Base-by-base conservation (phyloP, 306 rosid species). In the Cicer yamashitae region DNA sequence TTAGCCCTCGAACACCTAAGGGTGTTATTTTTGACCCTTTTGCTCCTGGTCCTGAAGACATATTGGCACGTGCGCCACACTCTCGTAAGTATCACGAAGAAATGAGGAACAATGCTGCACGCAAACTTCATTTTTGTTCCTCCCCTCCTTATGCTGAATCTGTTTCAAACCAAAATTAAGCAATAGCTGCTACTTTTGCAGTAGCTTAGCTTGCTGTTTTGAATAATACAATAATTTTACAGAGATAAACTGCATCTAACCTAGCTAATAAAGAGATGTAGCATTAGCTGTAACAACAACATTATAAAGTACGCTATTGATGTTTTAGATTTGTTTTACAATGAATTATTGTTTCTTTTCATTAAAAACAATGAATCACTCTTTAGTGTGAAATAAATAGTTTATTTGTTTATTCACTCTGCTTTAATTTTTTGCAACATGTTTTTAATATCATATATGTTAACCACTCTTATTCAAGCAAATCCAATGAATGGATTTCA, bases 21-120 rank as follows among this genome's bases (percentile, higher is more conserved):
- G 6, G 10, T 10, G 66, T 13, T 62, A 5, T 62, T n/a, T 62
- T 62, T 8, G 12, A 62, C 47, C 68, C 68, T n/a, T 62, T 62
- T 62, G 68, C 68, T 14, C 68, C 68, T 8, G 47, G 25, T 62
- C 18, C 22, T 62, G 68, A 62, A n/a, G 47, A 62, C 18, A 11
- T 17, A 25, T 25, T 25, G 54, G 66, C 10, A 5, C 20, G 20
- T 1, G 66, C 66, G 11, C 66, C 66, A 1, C 45, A 3, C 2
- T 60, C 20, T 60, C 66, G 66, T 18, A 60, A 60, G 44, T 34
- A 34, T 60, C 43, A 12, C 7, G 66, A 12, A 30, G 66, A 60
- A 12, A 5, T 6, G 45, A 60, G 20, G 20, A 13, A 60, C 10
- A 13, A 12, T 13, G n/a, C 8, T 13, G 17, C 43, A 12, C 66